Base-by-base conservation (phyloP, 345 rosid genomes). In the Syzygium oleosum region DNA sequence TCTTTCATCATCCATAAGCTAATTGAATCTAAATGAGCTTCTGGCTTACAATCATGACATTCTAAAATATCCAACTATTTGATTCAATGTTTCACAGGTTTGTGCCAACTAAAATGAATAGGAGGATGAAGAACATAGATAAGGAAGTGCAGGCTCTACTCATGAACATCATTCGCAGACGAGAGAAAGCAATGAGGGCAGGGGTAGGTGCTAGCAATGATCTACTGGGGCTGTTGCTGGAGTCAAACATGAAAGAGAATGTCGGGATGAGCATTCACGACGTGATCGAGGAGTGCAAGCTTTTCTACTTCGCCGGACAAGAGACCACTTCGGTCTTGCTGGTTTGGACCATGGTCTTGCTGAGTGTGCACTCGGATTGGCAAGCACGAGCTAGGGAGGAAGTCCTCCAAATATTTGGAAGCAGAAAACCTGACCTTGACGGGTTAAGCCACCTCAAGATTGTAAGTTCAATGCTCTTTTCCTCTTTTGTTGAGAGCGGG, bases 221-320 rank as follows among this genome's bases (percentile, higher is more conserved):
- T 55, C 16, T 84, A 7, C 38, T 88, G 16, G 65, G 84, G 13
- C 53, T 88, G n/a, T 14, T 88, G 41, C 55, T 84, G 53, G 84
- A 84, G 46, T 84, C 87, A 12, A 88, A 88, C 53, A 14, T 52
- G 63, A 88, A 73, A 14, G 86, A 88, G n/a, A 49, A 56, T 10
- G 51, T 49, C 11, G 56, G 86, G 16, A 55, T 87, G 88, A 84
- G 84, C 80, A 51, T 83, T 9, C n/a, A 87, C n/a, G 88, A 87
- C 23, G 65, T 87, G 59, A 59, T 87, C 2, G 88, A 87, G 78
- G 88, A 87, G 65, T 95, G 98, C 86, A 94, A 92, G 87, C 87
- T 92, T 34, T 93, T 95, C 87, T 95, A 94, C 88, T 87, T 94
- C 23, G 95, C 98, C 27, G 97, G 98, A 49, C 95, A 95, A 88